These are phyloP conservation scores for Cyclotella choctawhatcheeana DNA, from an alignment of 108 stramenopile genomes.

Conservation along the genomic window DNA sequence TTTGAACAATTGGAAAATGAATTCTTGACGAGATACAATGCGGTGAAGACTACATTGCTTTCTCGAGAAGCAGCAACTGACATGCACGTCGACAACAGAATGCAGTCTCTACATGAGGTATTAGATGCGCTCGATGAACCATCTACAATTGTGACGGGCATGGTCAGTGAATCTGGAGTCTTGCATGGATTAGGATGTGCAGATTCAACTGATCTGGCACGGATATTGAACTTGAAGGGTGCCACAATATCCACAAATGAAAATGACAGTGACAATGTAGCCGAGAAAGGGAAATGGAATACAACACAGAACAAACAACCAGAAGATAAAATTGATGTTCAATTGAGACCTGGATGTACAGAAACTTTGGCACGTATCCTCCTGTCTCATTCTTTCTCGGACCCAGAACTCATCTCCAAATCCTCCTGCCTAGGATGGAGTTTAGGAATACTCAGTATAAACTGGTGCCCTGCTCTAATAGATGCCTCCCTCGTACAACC, in stretches of 20 bases:
- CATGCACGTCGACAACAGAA: background rate
- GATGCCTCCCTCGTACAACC: conserved; percentile 52
- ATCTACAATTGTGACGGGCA: conserved; percentile 53
- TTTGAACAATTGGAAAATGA: conserved; percentile 52
- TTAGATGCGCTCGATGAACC: conserved; percentile 60
- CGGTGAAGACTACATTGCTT: conserved; percentile 27
- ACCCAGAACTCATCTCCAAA: background rate
- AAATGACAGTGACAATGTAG: no score
- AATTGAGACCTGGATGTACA: conserved; percentile 40
- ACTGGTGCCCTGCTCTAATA: conserved; percentile 67
- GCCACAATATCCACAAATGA: background rate
- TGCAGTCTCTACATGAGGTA: conserved; percentile 38
- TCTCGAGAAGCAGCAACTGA: conserved; percentile 6
- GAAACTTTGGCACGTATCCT: conserved; percentile 39
- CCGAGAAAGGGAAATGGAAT: no score
- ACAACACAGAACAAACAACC: background rate
- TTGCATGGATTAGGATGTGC: conserved; percentile 51
- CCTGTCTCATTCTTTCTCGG: background rate
- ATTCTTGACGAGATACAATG: conserved; percentile 44
- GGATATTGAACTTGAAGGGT: conserved; percentile 23
- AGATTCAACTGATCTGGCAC: conserved; percentile 32
- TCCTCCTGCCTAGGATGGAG: conserved; percentile 43
- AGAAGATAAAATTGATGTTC: conserved; percentile 30
- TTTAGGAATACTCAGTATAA: conserved; percentile 63
- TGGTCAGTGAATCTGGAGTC: conserved; percentile 55